Evolutionary conservation across 2,329 filamentous ascomycete genomes (phyloP), one percentile per base, ranked within the genome.

Genomic region (Cordyceps cicadae): DNA sequence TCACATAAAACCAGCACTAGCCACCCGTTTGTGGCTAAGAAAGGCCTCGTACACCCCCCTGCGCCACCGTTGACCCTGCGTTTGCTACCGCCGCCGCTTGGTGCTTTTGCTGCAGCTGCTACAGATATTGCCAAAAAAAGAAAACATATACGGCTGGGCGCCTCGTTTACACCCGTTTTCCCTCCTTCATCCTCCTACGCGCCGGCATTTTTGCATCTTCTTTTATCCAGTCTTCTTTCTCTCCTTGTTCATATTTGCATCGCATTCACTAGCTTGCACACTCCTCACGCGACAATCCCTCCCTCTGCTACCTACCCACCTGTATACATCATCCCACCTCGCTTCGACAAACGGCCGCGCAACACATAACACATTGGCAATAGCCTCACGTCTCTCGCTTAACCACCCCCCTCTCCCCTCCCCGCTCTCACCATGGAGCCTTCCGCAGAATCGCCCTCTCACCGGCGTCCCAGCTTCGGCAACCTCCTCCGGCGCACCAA

Each of bases 401-500:
- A 39, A n/a, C 65, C 59, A 66, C 69, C 66, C 72, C 69, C 66
- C 72, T 68, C 65, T 14, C 32, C 17, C 26, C 43, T 15, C 65
- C 14, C 32, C 17, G n/a, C 43, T 15, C 41, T 56, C 34, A 7
- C 24, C 56, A 59, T 59, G 56, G 56, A 59, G n/a, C 48, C 34
- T 51, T 54, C 32, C 46, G 56, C 54, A 5, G 48, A 52, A 21
- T 15, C 72, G 67, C 67, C 70, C 55, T 69, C 72, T 59, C 68
- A 71, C 60, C 70, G 72, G 66, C 74, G 74, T 63, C 71, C 79
- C 65, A 81, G 77, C 68, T 75, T 82, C 74, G 78, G 54, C 54
- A 81, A 82, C 74, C 81, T 89, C 70, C 80, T 89, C 64, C 81
- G 85, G 73, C 83, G 87, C 67, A 82, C 82, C 70, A 89, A 88